These are phyloP conservation scores for Boletus tomentosulus DNA, from an alignment of 768 basidiomycete genomes.

Conservation along the genomic window DNA sequence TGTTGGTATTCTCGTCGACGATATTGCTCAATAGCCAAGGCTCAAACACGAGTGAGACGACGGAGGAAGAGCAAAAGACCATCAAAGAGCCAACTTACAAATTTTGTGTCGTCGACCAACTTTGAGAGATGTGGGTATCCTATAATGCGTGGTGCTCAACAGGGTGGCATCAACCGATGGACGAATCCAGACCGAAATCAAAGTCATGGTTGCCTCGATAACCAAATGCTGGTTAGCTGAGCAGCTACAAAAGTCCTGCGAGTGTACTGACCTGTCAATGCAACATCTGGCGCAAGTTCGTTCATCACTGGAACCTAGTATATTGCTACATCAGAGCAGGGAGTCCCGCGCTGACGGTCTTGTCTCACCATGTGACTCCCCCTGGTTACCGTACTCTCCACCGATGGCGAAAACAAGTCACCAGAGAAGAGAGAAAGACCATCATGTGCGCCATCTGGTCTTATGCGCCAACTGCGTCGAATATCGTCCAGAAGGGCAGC, in stretches of 20 bases:
- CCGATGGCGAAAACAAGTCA: conserved; percentile 82
- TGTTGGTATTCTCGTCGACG: conserved; percentile 59
- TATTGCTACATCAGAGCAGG: conserved; percentile 2
- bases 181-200: conserved; percentile 60
- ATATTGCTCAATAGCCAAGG: conserved; percentile 93
- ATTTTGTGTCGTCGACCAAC: conserved; percentile 67
- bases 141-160: conserved; percentile 18
- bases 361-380: conserved; percentile 82
- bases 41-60: conserved; percentile 33
- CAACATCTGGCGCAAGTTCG: too few species aligned
- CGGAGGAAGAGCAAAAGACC: not conserved
- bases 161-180: not conserved
- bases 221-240: too few species aligned
- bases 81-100: conserved; percentile 45
- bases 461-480: conserved; percentile 51
- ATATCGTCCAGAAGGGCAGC: conserved; percentile 64
- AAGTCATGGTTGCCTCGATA: conserved; percentile 85
- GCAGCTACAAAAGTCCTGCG: too few species aligned
- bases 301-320: too few species aligned
- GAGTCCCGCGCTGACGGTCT: not conserved
- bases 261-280: too few species aligned
- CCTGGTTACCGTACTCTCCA: conserved; percentile 83
- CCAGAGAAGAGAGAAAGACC: conserved; percentile 86
- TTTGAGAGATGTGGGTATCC: conserved; percentile 63
- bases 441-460: conserved; percentile 50